Evolutionary conservation across 73 alveolate genomes (phyloP), one percentile per base, ranked within the genome.

Genomic region (Stentor coeruleus): DNA sequence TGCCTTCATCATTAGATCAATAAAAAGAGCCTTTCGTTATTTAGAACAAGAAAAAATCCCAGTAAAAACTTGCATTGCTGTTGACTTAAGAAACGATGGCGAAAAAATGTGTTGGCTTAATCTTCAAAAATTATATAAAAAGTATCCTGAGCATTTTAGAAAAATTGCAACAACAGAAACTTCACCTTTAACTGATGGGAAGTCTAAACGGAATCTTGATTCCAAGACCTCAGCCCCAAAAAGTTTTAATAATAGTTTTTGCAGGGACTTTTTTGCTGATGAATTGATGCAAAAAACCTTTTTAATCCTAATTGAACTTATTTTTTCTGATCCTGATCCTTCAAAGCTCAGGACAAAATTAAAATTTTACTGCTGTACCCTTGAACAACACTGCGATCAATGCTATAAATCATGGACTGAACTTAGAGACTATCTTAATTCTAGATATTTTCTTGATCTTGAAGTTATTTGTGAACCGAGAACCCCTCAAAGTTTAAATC

Each of bases 391-490:
- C 20, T 6, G 66, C 28, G 28, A 6, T 49, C 28, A 49, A 49
- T 49, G 66, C 20, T 6, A 49, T 11, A 49, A 20, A 11, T 11
- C 6, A 20, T 49, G 66, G 66, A 49, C 66, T 49, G 20, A 6
- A 49, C 66, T 49, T 49, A 49, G 20, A 20, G 66, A 49, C 20
- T 49, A 49, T 49, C 20, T 49, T 49, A 20, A 49, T 49, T 11
- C 6, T 49, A 6, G 66, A 49, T 49, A 49, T 20, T 49, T 49
- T 20, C 6, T 11, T 11, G 66, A 49, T 49, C 66, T 49, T 49
- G 66, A 49, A 49, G 66, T 49, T 49, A 49, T 49, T 49, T 49
- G n/a, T n/a, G n/a, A n/a, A n/a, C n/a, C n/a, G n/a, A n/a, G n/a
- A n/a, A n/a, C n/a, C n/a, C n/a, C n/a, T n/a, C n/a, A n/a, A n/a